Conservation (phyloP, 2,329 filamentous ascomycete genomes). For the Colletotrichum sp. region DNA sequence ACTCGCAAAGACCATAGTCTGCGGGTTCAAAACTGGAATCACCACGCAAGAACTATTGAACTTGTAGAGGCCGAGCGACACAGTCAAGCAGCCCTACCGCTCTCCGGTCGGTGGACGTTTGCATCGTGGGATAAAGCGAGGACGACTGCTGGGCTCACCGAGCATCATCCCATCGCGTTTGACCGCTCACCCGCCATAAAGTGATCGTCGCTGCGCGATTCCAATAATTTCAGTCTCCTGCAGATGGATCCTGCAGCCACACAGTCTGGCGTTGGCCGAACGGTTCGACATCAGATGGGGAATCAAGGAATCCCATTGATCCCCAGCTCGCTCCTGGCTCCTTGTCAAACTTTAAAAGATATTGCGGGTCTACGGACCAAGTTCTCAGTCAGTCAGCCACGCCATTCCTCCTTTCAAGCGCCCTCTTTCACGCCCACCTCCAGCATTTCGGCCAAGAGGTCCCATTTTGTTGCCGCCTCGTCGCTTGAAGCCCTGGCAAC, state of each 20-base stretch:
- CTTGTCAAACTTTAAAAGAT: constrained; percentile 11
- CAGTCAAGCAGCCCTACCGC: neutral
- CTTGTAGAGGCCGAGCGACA: neutral
- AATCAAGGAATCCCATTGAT: constrained; percentile 21
- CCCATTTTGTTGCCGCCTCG: constrained; percentile 67
- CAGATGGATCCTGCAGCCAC: constrained; percentile 2
- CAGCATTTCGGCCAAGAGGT: constrained; percentile 80
- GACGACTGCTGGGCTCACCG: neutral
- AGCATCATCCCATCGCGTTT: neutral
- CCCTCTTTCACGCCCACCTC: constrained; percentile 53
- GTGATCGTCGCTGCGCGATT: constrained; percentile 3
- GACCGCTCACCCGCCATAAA: neutral
- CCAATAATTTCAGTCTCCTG: constrained; percentile 6
- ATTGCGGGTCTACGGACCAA: constrained; percentile 17
- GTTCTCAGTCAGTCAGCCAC: neutral
- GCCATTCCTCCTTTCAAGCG: neutral
- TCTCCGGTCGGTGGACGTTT: neutral
- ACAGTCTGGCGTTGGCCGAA: neutral
- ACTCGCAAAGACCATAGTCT: neutral
- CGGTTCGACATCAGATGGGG: constrained; percentile 5
- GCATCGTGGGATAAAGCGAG: neutral
- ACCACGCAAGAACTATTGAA: neutral
- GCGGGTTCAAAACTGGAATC: neutral
- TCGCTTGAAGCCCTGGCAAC: constrained; percentile 77
- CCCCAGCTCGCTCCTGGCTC: neutral